phyloP scores from a whole-genome alignment of 768 basidiomycete species.

The Russula emetica region DNA sequence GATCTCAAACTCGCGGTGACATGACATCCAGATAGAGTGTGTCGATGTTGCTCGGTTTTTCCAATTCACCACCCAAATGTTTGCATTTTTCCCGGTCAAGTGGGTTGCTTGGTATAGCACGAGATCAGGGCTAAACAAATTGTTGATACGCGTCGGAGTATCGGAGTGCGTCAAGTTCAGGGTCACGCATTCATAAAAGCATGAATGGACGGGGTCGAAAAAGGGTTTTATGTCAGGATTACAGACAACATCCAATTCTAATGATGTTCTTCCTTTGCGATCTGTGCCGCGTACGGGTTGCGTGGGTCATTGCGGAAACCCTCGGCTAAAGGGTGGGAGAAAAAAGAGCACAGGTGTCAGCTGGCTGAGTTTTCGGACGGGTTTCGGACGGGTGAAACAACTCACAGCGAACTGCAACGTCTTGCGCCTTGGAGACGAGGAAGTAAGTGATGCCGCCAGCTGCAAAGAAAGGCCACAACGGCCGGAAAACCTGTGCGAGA shows the following conservation, averaged over 20 bases:
- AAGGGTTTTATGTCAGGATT: constrained; percentile 18
- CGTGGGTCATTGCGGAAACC: constrained; percentile 69
- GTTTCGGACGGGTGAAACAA: constrained; percentile 27
- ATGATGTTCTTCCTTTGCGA: constrained; percentile 59
- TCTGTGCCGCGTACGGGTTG: constrained; percentile 77
- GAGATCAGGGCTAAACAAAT: background rate
- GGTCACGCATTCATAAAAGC: background rate
- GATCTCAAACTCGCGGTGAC: background rate
- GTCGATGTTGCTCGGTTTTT: background rate
- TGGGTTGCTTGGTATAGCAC: background rate
- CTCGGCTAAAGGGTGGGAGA: constrained; percentile 43
- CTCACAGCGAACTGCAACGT: constrained; percentile 68
- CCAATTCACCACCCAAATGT: background rate
- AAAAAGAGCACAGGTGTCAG: background rate
- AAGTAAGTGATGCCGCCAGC: constrained; percentile 63
- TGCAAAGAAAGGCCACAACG: constrained; percentile 77
- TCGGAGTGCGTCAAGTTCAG: background rate
- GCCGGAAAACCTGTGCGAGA: constrained; percentile 54
- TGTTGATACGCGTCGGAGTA: background rate
- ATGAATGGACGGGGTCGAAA: background rate
- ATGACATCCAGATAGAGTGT: constrained; percentile 4
- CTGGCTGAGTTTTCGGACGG: background rate
- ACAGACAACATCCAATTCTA: constrained; percentile 12
- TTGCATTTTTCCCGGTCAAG: background rate
- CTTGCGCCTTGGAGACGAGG: constrained; percentile 63